Conservation (phyloP, 148 eudicot genomes). For the Pharnaceum exiguum region DNA sequence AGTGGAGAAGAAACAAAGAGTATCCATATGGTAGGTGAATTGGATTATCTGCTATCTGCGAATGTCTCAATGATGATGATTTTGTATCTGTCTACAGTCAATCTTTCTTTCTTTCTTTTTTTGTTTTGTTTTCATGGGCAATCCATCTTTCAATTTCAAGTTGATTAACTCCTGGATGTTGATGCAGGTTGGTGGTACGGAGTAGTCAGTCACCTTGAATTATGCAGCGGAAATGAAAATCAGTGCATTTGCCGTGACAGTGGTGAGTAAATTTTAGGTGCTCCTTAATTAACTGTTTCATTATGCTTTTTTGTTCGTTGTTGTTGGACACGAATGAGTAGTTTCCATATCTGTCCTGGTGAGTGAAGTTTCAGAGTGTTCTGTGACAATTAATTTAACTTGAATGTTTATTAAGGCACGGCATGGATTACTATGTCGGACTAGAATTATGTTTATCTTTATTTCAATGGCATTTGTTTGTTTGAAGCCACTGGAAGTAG, state of each 20-base stretch:
- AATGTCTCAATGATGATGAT: not conserved
- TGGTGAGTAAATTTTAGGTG: slow-evolving; percentile 40
- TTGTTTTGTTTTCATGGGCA: not conserved
- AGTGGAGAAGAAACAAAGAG: slow-evolving; percentile 79
- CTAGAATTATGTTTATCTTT: no score
- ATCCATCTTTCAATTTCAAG: not conserved
- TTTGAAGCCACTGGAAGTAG: not conserved
- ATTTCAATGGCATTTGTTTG: not conserved
- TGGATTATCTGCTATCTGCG: not conserved
- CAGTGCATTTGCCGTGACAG: slow-evolving; percentile 56
- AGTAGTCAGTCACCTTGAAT: slow-evolving; percentile 76
- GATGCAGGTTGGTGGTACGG: slow-evolving; percentile 98
- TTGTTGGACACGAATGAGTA: not conserved
- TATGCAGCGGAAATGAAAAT: slow-evolving; percentile 40
- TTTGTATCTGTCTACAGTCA: slow-evolving; percentile 3
- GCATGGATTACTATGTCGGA: no score
- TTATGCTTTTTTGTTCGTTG: not conserved
- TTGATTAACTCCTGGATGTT: no score
- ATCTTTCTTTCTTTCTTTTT: not conserved
- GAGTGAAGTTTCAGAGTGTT: not conserved
- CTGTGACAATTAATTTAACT: not conserved
- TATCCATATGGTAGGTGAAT: slow-evolving; percentile 75
- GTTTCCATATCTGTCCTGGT: not conserved
- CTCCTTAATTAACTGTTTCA: not conserved
- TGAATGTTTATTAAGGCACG: not conserved